Percentiles rank a stretch among this genome's conserved stretches.
These are phyloP conservation scores for Pistacia vera DNA, from an alignment of 345 rosid species.

Conservation along the genomic window DNA sequence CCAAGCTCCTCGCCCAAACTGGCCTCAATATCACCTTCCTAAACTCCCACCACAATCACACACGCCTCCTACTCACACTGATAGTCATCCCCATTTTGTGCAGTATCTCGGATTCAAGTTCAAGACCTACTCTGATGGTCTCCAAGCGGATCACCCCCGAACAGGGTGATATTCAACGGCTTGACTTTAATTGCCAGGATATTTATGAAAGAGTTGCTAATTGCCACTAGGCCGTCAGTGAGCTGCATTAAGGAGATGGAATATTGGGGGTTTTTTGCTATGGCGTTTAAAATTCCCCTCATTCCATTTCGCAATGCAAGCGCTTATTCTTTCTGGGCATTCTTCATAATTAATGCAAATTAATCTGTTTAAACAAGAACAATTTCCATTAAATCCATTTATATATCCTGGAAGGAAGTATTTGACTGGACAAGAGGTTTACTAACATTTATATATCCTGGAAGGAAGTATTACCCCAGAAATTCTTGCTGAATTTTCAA, in stretches of 20 bases:
- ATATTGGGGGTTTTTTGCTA: conserved; percentile 9
- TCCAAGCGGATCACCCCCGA: conserved; percentile 25
- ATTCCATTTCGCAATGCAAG: conserved; percentile 28
- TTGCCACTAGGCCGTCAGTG: not conserved
- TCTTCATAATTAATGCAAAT: too few species aligned
- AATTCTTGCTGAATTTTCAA: too few species aligned
- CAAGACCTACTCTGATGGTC: conserved; percentile 25
- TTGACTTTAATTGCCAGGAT: conserved; percentile 2
- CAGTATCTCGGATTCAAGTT: conserved; percentile 21
- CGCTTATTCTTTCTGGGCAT: conserved; percentile 28
- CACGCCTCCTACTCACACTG: conserved; percentile 21
- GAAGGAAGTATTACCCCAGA: too few species aligned
- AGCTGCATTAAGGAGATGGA: conserved; percentile 33
- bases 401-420: too few species aligned
- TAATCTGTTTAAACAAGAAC: too few species aligned
- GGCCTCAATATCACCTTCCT: conserved; percentile 42
- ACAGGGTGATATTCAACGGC: not conserved
- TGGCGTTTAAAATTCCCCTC: conserved; percentile 18
- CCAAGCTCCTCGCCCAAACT: conserved; percentile 32
- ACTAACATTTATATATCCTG: too few species aligned
- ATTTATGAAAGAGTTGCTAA: conserved; percentile 16
- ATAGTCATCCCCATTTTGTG: conserved; percentile 14
- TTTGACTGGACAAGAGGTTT: too few species aligned
- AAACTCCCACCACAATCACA: conserved; percentile 30
- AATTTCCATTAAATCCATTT: too few species aligned